Base-by-base conservation (phyloP, 1,139 yeast species). In the Magnusiomyces clavatus region DNA sequence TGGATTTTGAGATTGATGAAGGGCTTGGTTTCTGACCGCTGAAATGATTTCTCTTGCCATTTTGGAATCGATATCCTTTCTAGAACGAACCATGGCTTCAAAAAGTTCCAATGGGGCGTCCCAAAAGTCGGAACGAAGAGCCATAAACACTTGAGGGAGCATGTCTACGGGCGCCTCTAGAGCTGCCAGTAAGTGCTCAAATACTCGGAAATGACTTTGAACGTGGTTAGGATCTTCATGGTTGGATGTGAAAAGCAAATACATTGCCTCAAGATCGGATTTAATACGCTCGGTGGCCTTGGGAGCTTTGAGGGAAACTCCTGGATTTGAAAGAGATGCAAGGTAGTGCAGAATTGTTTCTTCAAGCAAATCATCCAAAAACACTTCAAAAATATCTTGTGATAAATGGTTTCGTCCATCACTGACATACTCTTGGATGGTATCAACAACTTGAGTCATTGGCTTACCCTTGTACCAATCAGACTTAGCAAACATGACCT, bases 161-260 rank as follows among this genome's bases (percentile, higher is more conserved):
- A 76, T 77, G 13, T 73, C 76, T 55, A 78, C 71, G 1, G 77
- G 11, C 64, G 72, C 61, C 29, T 82, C 80, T 35, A 83, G 79
- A 53, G 87, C 71, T 55, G 83, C 87, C 61, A 83, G 78, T 58
- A 90, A 74, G 59, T 80, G 80, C 64, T 88, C 97, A 67, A 90
- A 72, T 56, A 85, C 72, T 67, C 77, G 70, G 75, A 84, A 76
- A 66, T 82, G 72, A 60, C 73, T 53, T 69, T 74, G 74, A 40
- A 72, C 67, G 42, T 66, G 66, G 54, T 65, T 64, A 52, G 69
- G 64, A 66, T 64, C 73, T 45, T 54, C 52, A 63, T 77, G 62
- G 51, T 72, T 73, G 20, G 76, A 75, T 29, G 77, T 77, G 58
- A 88, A 81, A 17, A 84, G 75, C 34, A 75, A 78, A 64, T 80